Evolutionary conservation across 352 stramenopile genomes (phyloP), one percentile per base, ranked within the genome.

Genomic region (Pythium folliculosum): DNA sequence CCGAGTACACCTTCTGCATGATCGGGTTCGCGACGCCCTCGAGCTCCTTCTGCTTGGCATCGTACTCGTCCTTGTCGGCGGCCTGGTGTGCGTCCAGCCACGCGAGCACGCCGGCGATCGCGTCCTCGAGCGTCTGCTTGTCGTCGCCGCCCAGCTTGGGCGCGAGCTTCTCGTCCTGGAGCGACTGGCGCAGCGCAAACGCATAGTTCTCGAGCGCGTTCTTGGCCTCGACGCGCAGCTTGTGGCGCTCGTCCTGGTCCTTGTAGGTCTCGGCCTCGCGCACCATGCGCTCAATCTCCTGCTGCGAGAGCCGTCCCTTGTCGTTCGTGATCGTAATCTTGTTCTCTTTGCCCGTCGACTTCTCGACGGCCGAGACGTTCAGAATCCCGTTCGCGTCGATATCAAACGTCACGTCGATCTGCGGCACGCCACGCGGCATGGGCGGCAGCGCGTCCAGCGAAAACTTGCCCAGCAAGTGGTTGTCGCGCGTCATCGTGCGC

Each of bases 291-390:
- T 99, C 93, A 75, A 99, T 99, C 59, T 99, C 97, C 38, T 97
- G 93, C 67, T 99, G 86, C 37, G 86, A 97, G 8, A 99, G 81
- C 71, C 97, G 93, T 56, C 97, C 97, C 83, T 99, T 99, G 72
- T 99, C 97, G 63, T 97, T 96, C 27, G 96, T 99, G 69, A 99
- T 99, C 58, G 96, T 99, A 73, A 99, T 99, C 86, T 98, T 98
- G 63, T 91, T 88, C 67, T 89, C 82, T 86, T 98, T 99, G 69
- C 97, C 96, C 21, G 97, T 99, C 70, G 91, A 97, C 86, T 99
- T 91, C 66, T 91, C 83, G 16, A 91, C 81, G 8, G 95, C 96
- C 51, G 86, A 94, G 25, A 99, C 95, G 71, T 98, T 98, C 64
- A 99, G 77, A 72, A 99, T 97, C 58, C 92, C 93, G 58, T 88